Percentiles rank a stretch among this genome's conserved stretches.
Conservation (phyloP, 345 rosid species). For the Rhodomyrtus tomentosa region DNA sequence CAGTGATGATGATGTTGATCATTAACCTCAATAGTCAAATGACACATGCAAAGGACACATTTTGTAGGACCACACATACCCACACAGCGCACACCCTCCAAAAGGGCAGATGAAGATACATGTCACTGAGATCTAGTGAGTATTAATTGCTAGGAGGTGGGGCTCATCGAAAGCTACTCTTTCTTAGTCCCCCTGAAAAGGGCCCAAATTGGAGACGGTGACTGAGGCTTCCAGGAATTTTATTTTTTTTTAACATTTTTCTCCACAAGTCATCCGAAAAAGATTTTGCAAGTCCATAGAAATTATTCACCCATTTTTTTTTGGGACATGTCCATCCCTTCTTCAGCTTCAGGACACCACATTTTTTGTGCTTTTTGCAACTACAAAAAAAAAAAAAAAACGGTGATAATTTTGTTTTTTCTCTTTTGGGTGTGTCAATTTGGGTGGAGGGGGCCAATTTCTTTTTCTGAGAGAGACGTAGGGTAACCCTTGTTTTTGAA, state of each 20-base stretch:
- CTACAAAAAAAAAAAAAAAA: neutral
- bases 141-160: neutral
- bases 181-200: neutral
- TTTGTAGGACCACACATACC: neutral
- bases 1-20: neutral
- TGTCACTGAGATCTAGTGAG: neutral
- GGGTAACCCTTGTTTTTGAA: neutral
- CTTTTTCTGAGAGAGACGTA: neutral
- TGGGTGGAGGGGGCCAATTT: neutral
- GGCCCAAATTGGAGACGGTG: neutral
- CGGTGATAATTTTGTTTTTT: neutral
- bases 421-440: neutral
- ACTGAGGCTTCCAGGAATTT: neutral
- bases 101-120: neutral
- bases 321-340: neutral
- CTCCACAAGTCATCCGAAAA: neutral
- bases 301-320: neutral
- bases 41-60: neutral
- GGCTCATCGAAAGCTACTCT: neutral
- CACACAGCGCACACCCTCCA: neutral
- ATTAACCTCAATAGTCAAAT: neutral
- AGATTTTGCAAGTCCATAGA: neutral
- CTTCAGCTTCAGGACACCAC: constrained; percentile 1
- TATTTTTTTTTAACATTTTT: neutral
- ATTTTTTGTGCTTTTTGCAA: neutral